Evolutionary conservation across 805 yeast species (phyloP), one percentile per base, ranked within the genome.

Genomic region (Kuraishia floccosa): DNA sequence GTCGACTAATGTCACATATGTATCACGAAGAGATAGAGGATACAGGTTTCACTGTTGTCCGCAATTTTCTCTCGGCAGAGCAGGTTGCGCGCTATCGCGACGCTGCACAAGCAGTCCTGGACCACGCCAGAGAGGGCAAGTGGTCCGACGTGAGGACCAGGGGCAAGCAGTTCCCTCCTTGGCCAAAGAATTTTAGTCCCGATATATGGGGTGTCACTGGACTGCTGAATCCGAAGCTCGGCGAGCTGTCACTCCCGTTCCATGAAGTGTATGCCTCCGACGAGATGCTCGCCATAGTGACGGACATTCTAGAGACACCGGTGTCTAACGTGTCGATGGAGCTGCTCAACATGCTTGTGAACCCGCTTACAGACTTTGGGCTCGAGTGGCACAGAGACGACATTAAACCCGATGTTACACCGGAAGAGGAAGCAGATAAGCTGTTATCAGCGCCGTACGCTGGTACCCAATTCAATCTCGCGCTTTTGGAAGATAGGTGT

Each of bases 131-230:
- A 27, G 54, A 46, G 4, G 74, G 74, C 3, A 49, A 60, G 13
- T 67, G 72, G 73, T 52, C 61, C 11, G 51, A 58, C 30, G 69
- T 66, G 11, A 53, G 74, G 37, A 63, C 71, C 3, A 46, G 62
- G 28, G 72, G 72, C 5, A 67, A 67, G 37, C 74, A 67, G 40
- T 67, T 67, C 39, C 74, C 74, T 6, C 74, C 74, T n/a, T 67
- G 74, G 74, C 71, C 72, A 12, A 51, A 50, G 32, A 60, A 63
- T 34, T 62, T 56, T 39, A 56, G 58, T 32, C 71, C 72, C 3
- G 72, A 67, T 36, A 66, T 67, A 34, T 67, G 74, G 74, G 74
- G 74, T 0, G 52, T 67, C 7, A 46, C 63, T 4, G 68, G 68
- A 6, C 50, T 67, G 27, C 46, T 67, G 42, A 63, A 67, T 38